Percentiles rank a stretch among this genome's conserved stretches.
Evolutionary conservation across 2,329 filamentous ascomycete species (phyloP).

Genomic region (Fusarium anguioides): DNA sequence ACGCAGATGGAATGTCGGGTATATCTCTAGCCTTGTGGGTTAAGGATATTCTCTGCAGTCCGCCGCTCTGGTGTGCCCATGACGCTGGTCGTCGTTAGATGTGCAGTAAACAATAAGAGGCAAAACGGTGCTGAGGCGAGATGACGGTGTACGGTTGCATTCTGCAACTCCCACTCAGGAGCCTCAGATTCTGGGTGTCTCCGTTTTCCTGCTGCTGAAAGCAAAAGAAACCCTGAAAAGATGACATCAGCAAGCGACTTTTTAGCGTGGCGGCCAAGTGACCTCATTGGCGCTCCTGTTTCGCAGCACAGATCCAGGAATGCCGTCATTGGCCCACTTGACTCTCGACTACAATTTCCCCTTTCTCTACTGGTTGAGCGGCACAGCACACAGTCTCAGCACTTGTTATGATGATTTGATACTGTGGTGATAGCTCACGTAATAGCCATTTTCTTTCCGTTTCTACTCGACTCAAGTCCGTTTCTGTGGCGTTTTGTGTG

Average conservation of each 20-base stretch:
- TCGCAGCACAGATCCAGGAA: slow-evolving; percentile 5
- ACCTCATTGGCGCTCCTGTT: slow-evolving; percentile 40
- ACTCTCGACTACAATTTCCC: slow-evolving; percentile 8
- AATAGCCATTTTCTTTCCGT: slow-evolving; percentile 29
- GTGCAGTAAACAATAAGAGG: slow-evolving; percentile 15
- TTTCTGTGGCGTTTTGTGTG: slow-evolving; percentile 24
- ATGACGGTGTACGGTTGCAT: slow-evolving; percentile 35
- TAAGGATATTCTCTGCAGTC: slow-evolving; percentile 14
- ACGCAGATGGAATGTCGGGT: slow-evolving; percentile 34
- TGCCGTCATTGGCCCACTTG: slow-evolving; percentile 44
- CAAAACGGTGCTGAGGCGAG: slow-evolving; percentile 32
- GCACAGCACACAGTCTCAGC: slow-evolving; percentile 14
- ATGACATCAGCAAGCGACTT: slow-evolving; percentile 42
- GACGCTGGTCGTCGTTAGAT: slow-evolving; percentile 12
- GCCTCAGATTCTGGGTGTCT: slow-evolving; percentile 1
- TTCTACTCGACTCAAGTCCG: slow-evolving; percentile 27
- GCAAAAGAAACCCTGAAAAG: background rate
- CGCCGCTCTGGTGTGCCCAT: slow-evolving; percentile 15
- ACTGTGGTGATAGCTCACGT: slow-evolving; percentile 26
- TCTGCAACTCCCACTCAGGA: background rate
- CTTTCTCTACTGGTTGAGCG: slow-evolving; percentile 23
- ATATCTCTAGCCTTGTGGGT: slow-evolving; percentile 30
- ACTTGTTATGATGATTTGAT: slow-evolving; percentile 9
- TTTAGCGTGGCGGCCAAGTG: slow-evolving; percentile 34
- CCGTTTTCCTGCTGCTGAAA: slow-evolving; percentile 14